Evolutionary conservation across 805 yeast species (phyloP).

Genomic region (Metschnikowia gruessii): DNA sequence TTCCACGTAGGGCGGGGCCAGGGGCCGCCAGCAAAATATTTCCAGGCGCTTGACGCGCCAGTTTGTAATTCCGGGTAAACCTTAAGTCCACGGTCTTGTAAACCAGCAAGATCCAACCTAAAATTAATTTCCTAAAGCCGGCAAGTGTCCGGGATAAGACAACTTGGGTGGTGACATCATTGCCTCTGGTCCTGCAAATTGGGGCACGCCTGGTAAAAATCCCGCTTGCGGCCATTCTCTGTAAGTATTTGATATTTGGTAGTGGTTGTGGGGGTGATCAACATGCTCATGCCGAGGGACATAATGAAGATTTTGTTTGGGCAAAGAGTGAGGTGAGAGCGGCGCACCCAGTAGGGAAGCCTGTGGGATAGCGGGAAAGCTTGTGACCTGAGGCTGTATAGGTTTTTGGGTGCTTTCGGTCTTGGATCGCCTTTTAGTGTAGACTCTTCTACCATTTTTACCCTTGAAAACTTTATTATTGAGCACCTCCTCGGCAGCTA

Average conservation of each 20-base stretch:
- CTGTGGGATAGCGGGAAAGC: conserved; percentile 12
- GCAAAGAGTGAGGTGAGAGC: not conserved
- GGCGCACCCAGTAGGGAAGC: not conserved
- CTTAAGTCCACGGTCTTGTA: not conserved
- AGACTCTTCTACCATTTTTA: conserved; percentile 42
- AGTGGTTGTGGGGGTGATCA: not conserved
- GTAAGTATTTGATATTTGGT: not conserved
- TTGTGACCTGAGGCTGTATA: conserved; percentile 8
- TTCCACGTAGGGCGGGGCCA: not conserved
- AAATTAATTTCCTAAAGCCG: not conserved
- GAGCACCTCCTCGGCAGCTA: conserved; percentile 38
- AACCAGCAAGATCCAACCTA: conserved; percentile 2
- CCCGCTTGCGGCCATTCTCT: conserved; percentile 2
- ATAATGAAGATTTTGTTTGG: not conserved
- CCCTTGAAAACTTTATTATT: conserved; percentile 44
- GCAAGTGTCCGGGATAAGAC: not conserved
- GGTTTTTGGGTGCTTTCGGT: not conserved
- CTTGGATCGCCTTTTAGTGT: conserved; percentile 26
- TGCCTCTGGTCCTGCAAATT: not conserved
- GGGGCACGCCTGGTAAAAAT: conserved; percentile 1
- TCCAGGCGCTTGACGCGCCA: not conserved
- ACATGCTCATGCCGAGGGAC: conserved; percentile 2
- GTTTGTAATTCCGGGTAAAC: not conserved
- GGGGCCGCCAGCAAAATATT: not conserved
- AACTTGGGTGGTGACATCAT: conserved; percentile 7